A percentile compares a stretch with the other conserved stretches of the same genome.
These are phyloP conservation scores for Conidiobolus incongruus DNA, from an alignment of 371 early-diverging fungal genomes.

Conservation along the genomic window DNA sequence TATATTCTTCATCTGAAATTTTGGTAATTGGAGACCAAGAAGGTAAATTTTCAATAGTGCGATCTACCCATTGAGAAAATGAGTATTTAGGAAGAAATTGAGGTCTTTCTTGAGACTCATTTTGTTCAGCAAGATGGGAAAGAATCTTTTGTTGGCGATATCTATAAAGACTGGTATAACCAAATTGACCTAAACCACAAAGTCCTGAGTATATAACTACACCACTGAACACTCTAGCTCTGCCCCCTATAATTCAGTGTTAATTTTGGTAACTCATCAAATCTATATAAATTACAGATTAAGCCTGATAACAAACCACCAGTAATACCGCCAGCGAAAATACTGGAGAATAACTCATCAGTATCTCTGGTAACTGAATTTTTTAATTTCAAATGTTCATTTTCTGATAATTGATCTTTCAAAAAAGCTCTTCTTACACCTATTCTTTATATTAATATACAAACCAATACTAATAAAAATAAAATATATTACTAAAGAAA, in stretches of 20 bases:
- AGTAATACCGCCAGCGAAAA: conserved; percentile 4
- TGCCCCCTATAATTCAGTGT: background rate
- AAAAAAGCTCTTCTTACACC: background rate
- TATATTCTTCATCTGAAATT: too few relatives aligned
- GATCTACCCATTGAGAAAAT: too few relatives aligned
- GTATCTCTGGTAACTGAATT: background rate
- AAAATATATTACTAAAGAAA: too few relatives aligned
- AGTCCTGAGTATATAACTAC: background rate
- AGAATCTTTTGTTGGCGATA: conserved; percentile 4
- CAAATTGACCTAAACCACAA: conserved; percentile 3
- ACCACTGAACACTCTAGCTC: background rate
- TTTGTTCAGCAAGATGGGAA: too few relatives aligned
- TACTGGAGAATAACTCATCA: conserved; percentile 4
- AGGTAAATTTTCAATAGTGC: too few relatives aligned
- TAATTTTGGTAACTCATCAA: background rate
- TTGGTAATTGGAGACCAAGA: too few relatives aligned
- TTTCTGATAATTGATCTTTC: background rate
- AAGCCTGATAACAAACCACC: conserved; percentile 4
- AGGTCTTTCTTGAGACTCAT: too few relatives aligned
- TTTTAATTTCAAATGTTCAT: background rate
- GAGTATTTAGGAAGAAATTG: too few relatives aligned
- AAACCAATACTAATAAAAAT: too few relatives aligned
- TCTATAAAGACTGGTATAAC: conserved; percentile 2
- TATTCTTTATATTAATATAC: background rate
- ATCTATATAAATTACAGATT: background rate